Evolutionary conservation across 192 early-diverging fungal species (phyloP).

Genomic region (Rhizophagus clarus): DNA sequence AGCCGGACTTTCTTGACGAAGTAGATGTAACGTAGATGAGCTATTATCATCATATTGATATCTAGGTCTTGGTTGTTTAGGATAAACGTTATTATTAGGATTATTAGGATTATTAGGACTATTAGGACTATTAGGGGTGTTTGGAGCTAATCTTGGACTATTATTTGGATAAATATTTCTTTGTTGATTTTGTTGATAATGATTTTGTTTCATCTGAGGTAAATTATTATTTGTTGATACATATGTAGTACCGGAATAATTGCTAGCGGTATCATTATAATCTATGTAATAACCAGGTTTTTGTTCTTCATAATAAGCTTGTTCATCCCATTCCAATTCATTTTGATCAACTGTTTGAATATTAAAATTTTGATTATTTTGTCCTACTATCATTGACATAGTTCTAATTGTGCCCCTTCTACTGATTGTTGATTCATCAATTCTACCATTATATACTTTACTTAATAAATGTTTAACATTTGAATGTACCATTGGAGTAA

Average conservation of each 20-base stretch:
- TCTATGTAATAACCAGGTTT: slow-evolving; percentile 10
- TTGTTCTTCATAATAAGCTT: slow-evolving; percentile 26
- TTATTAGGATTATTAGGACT: neutral
- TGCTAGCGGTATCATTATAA: neutral
- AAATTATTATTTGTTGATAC: neutral
- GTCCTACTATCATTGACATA: slow-evolving; percentile 26
- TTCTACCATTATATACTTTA: slow-evolving; percentile 58
- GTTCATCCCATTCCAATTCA: slow-evolving; percentile 42
- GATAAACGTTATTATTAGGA: neutral
- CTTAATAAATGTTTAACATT: slow-evolving; percentile 63
- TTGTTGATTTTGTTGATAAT: neutral
- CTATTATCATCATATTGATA: neutral
- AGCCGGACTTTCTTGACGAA: neutral
- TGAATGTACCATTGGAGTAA: slow-evolving; percentile 70
- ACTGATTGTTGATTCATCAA: slow-evolving; percentile 25
- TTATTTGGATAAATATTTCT: neutral
- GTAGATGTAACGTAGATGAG: neutral
- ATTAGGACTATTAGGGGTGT: neutral
- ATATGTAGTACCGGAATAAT: neutral
- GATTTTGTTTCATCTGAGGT: neutral
- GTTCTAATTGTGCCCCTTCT: slow-evolving; percentile 35
- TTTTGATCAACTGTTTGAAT: slow-evolving; percentile 40
- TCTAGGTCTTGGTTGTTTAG: neutral
- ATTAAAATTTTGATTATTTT: slow-evolving; percentile 3
- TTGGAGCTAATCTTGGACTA: neutral